Conservation (phyloP, 371 early-diverging fungal species). For the Thermomucor indicae-seudaticae region DNA sequence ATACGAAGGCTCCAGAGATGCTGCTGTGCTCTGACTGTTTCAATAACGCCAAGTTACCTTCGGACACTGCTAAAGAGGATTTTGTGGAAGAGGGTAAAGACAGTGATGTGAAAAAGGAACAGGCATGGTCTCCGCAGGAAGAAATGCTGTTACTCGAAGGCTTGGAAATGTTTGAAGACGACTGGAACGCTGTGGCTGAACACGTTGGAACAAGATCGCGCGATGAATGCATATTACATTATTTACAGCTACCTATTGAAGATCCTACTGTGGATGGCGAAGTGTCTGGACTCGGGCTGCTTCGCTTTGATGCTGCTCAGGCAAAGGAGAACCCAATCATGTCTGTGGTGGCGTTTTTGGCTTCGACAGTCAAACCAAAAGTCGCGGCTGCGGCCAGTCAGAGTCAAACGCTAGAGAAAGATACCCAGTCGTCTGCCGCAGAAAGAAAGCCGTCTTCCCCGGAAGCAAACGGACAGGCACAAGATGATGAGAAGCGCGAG, state of each 20-base stretch:
- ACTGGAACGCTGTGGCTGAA: constrained; percentile 39
- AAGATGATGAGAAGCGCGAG: constrained; percentile 5
- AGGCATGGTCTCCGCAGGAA: constrained; percentile 40
- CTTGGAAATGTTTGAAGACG: constrained; percentile 20
- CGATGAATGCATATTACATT: constrained; percentile 43
- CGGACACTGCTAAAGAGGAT: constrained; percentile 70
- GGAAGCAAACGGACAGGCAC: constrained; percentile 2
- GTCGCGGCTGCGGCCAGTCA: constrained; percentile 85
- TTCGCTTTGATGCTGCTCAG: constrained; percentile 52
- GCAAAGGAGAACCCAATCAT: constrained; percentile 91
- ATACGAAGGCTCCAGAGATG: constrained; percentile 48
- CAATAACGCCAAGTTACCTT: constrained; percentile 84
- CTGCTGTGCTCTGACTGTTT: constrained; percentile 79
- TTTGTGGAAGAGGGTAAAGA: constrained; percentile 75
- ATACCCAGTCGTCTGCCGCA: background rate
- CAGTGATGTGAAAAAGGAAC: constrained; percentile 1
- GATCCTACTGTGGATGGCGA: constrained; percentile 70
- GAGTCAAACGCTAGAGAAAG: background rate
- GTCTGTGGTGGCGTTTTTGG: constrained; percentile 93
- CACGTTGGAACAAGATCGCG: constrained; percentile 38
- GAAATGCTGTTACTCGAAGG: constrained; percentile 28
- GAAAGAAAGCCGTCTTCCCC: background rate
- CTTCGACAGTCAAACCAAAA: constrained; percentile 88
- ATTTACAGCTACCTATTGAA: constrained; percentile 27
- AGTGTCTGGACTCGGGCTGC: constrained; percentile 34